phyloP scores from a whole-genome alignment of 2,329 filamentous ascomycete species.

The Trichophyton simii region DNA sequence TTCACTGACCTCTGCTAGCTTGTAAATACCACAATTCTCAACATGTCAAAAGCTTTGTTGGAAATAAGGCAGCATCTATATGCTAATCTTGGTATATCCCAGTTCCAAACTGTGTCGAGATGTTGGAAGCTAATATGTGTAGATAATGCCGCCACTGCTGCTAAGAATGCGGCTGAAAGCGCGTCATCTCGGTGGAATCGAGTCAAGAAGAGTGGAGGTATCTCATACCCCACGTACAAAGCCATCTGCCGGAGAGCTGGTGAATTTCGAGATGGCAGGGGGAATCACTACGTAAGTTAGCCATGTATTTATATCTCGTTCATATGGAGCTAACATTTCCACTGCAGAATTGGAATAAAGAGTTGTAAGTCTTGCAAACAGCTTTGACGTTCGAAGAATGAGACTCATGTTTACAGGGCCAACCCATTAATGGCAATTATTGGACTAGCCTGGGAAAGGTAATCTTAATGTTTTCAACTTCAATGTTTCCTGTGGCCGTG shows the following conservation, averaged over 20 bases:
- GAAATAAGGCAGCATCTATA: neutral
- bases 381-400: neutral
- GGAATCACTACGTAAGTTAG: conserved; percentile 14
- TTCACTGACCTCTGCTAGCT: neutral
- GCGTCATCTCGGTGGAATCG: neutral
- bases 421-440: conserved; percentile 8
- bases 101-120: neutral
- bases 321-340: neutral
- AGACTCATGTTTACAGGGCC: conserved; percentile 5
- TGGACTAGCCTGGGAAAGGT: conserved; percentile 8
- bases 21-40: neutral
- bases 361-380: conserved; percentile 6
- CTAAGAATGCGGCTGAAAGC: neutral
- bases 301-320: neutral
- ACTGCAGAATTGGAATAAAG: conserved; percentile 9
- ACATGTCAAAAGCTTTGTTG: neutral
- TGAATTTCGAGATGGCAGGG: conserved; percentile 28
- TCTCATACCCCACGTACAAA: conserved; percentile 43
- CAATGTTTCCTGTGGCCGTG: neutral
- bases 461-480: neutral
- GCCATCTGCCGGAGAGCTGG: conserved; percentile 43
- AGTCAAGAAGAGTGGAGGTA: conserved; percentile 21
- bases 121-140: neutral
- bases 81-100: neutral
- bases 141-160: neutral